phyloP scores from a whole-genome alignment of 225 moss, liverwort and hornwort species.

The Rhytidiadelphus loreus region DNA sequence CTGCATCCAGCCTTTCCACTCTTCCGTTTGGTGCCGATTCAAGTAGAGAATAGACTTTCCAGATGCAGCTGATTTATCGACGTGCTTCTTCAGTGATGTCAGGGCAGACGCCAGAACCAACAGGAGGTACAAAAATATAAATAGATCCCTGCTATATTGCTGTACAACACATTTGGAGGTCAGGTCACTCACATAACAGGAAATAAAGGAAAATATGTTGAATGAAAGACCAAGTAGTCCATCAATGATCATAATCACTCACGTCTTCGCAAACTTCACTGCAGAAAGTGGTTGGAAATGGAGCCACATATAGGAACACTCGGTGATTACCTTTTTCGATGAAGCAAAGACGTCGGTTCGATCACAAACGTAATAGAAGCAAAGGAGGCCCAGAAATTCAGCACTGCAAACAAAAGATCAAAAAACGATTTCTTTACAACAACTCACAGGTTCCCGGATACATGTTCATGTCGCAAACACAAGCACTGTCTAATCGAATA shows the following conservation, averaged over 20 bases:
- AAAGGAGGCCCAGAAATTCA: conserved; percentile 73
- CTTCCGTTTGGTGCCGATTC: conserved; percentile 97
- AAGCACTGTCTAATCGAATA: not conserved
- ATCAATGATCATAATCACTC: not conserved
- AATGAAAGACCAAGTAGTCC: not conserved
- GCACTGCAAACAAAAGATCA: conserved; percentile 38
- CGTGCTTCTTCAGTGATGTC: conserved; percentile 87
- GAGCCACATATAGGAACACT: not conserved
- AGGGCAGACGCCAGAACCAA: conserved; percentile 61
- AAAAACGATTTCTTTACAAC: not conserved
- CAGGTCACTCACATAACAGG: not conserved
- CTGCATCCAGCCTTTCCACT: conserved; percentile 99
- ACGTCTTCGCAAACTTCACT: not conserved
- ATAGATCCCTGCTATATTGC: conserved; percentile 85
- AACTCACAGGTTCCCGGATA: not conserved
- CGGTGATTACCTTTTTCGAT: conserved; percentile 54
- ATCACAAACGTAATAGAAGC: conserved; percentile 84
- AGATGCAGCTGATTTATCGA: conserved; percentile 45
- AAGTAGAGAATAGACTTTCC: conserved; percentile 71
- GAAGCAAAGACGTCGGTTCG: conserved; percentile 67
- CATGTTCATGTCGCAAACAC: not conserved
- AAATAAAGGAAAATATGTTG: not conserved
- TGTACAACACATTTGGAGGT: conserved; percentile 21
- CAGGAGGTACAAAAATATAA: conserved; percentile 76
- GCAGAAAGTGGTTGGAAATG: not conserved